A percentile compares a stretch with the other conserved stretches of the same genome.
Conservation (phyloP, 192 early-diverging fungal species). For the Dissophora ornata region DNA sequence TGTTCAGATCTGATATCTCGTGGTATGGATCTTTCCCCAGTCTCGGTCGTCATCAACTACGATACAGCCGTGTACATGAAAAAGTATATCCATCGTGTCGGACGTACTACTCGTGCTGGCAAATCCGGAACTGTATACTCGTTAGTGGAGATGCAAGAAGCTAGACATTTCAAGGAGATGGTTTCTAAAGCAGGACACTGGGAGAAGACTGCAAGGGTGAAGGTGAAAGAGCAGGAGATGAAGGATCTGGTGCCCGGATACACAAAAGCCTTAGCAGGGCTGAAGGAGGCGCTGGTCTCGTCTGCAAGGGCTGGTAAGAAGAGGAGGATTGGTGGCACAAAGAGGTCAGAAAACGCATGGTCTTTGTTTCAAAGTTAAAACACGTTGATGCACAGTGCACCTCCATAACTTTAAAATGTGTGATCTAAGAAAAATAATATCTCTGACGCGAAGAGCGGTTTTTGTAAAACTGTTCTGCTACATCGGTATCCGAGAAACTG, state of each 20-base stretch:
- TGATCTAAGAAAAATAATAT: too few species aligned
- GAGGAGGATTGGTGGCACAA: too few species aligned
- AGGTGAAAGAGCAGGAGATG: slow-evolving; percentile 59
- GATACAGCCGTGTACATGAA: slow-evolving; percentile 85
- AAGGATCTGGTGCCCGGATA: slow-evolving; percentile 51
- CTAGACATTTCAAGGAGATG: slow-evolving; percentile 79
- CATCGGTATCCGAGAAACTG: too few species aligned
- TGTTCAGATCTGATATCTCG: slow-evolving; percentile 90
- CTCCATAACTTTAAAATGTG: too few species aligned
- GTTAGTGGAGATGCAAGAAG: slow-evolving; percentile 75
- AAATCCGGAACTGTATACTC: slow-evolving; percentile 83
- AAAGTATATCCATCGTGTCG: slow-evolving; percentile 93
- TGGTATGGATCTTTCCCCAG: slow-evolving; percentile 87
- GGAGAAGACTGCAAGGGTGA: slow-evolving; percentile 62
- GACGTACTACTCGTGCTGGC: slow-evolving; percentile 91
- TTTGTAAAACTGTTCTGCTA: too few species aligned
- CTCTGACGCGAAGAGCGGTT: too few species aligned
- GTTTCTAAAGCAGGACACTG: slow-evolving; percentile 71
- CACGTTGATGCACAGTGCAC: too few species aligned
- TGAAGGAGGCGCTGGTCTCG: slow-evolving; percentile 30
- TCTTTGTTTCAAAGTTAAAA: too few species aligned
- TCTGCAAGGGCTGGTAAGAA: slow-evolving; percentile 19
- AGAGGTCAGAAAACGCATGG: too few species aligned
- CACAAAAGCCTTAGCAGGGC: slow-evolving; percentile 42
- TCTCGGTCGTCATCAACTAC: slow-evolving; percentile 86